Evolutionary conservation across 176 grass and related monocot species (phyloP), one percentile per base, ranked within the genome.

Genomic region (Alopecurus myosuroides): DNA sequence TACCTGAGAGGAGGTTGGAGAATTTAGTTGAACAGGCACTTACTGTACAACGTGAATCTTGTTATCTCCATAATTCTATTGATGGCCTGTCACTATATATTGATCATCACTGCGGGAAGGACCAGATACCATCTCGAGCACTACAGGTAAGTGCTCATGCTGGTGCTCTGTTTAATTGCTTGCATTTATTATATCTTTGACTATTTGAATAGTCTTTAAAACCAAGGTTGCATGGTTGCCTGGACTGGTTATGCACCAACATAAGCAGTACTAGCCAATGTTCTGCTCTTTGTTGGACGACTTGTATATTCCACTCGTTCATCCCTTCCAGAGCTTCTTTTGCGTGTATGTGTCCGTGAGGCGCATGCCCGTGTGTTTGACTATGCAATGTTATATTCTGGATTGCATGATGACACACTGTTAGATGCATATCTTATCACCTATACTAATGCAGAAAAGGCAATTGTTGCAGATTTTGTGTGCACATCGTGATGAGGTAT

Each of bases 1-100:
- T 98, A 86, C 93, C 91, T 25, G 96, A 95, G 74, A 95, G 81
- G 55, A 93, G 96, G 66, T 77, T 95, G 40, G 96, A 98, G 77
- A 85, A 98, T 85, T 86, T 98, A 85, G 81, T 95, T 85, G 93
- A 98, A 77, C 93, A 98, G 71, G 93, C 96, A 68, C 92, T 98
- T 63, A 88, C 61, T 58, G 85, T 95, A 13, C 96, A 98, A 84
- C 86, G 80, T 2, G 91, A 95, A 77, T 82, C 85, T 57, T 98
- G 96, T 36, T 95, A 88, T 90, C 93, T 95, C 82, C 96, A 98
- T 86, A 98, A 98, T 81, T 94, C 90, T 89, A 22, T 85, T 61
- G 93, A 93, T 88, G 86, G 85, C 12, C 73, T 95, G 60, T 98
- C 93, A 65, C 92, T 98, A 31, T 98, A 94, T 85, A 75, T 34